A percentile compares a stretch with the other conserved stretches of the same genome.
Evolutionary conservation across 345 rosid species (phyloP).

Genomic region (Hypericum androsaemum): DNA sequence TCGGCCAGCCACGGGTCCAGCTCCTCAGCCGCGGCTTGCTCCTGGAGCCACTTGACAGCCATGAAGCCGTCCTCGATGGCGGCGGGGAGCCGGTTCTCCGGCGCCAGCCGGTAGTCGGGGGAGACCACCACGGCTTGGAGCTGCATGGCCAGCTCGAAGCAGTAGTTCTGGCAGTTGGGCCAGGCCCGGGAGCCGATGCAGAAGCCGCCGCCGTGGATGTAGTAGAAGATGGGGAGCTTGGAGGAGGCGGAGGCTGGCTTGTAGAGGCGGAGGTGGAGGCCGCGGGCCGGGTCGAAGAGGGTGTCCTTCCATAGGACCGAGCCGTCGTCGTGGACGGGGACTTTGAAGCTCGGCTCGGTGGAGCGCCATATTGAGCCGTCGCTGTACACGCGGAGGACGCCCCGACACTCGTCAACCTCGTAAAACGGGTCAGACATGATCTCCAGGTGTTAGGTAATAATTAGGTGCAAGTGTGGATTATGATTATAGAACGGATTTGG

Average conservation of each 20-base stretch:
- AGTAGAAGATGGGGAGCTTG: slow-evolving; percentile 13
- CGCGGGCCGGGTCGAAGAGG: slow-evolving; percentile 23
- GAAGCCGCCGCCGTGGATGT: slow-evolving; percentile 4
- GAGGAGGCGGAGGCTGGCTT: slow-evolving; percentile 26
- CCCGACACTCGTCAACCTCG: slow-evolving; percentile 52
- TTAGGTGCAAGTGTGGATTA: too few relatives aligned
- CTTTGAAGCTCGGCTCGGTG: slow-evolving; percentile 36
- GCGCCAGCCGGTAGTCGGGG: slow-evolving; percentile 4
- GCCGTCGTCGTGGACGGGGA: slow-evolving; percentile 44
- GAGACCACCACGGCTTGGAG: not conserved
- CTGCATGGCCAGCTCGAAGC: slow-evolving; percentile 1
- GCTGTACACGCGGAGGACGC: slow-evolving; percentile 48
- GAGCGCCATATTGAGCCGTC: slow-evolving; percentile 55
- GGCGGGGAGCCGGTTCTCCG: slow-evolving; percentile 3
- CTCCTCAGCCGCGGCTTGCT: not conserved
- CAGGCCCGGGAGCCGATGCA: slow-evolving; percentile 2
- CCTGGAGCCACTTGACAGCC: slow-evolving; percentile 3
- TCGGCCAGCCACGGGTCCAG: slow-evolving; percentile 1
- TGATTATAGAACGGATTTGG: too few relatives aligned
- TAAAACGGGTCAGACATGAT: slow-evolving; percentile 16
- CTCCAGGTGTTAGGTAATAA: not conserved
- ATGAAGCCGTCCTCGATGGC: slow-evolving; percentile 1
- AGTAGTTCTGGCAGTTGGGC: slow-evolving; percentile 7
- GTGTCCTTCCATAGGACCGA: slow-evolving; percentile 48
- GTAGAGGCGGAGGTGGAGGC: slow-evolving; percentile 42